A percentile compares a stretch with the other conserved stretches of the same genome.
phyloP scores from a whole-genome alignment of 768 basidiomycete species.

The Candolleomyces aberdarensis region DNA sequence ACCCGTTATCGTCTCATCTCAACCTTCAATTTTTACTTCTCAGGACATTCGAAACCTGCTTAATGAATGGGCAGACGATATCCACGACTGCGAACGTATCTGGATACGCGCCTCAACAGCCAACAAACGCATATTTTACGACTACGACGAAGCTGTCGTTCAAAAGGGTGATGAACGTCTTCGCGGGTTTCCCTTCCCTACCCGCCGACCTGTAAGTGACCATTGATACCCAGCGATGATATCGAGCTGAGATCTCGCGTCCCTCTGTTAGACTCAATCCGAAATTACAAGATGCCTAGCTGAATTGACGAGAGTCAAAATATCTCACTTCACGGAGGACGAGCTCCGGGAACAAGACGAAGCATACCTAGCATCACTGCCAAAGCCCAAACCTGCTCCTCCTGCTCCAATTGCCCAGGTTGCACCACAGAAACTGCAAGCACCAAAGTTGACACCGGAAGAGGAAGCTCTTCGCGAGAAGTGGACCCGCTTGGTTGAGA shows the following conservation, averaged over 20 bases:
- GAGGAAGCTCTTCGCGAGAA: slow-evolving; percentile 78
- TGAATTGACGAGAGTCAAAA: slow-evolving; percentile 82
- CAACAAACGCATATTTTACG: slow-evolving; percentile 86
- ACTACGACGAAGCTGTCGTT: slow-evolving; percentile 79
- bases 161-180: slow-evolving; percentile 78
- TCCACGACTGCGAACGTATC: slow-evolving; percentile 82
- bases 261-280: slow-evolving; percentile 69
- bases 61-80: slow-evolving; percentile 83
- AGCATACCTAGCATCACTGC: slow-evolving; percentile 83
- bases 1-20: not conserved
- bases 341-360: slow-evolving; percentile 84
- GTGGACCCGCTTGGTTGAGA: slow-evolving; percentile 83
- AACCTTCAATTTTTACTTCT: not conserved
- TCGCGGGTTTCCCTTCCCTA: slow-evolving; percentile 93
- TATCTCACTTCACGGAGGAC: slow-evolving; percentile 84
- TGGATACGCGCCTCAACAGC: slow-evolving; percentile 89
- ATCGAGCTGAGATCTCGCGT: not conserved
- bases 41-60: slow-evolving; percentile 89
- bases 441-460: slow-evolving; percentile 68
- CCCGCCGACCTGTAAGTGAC: slow-evolving; percentile 79
- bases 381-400: slow-evolving; percentile 66
- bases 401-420: slow-evolving; percentile 28
- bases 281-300: slow-evolving; percentile 84
- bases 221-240: not conserved
- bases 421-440: slow-evolving; percentile 45